Conservation (phyloP, 1,284 basidiomycete species). For the Cryptococcus sp. region DNA sequence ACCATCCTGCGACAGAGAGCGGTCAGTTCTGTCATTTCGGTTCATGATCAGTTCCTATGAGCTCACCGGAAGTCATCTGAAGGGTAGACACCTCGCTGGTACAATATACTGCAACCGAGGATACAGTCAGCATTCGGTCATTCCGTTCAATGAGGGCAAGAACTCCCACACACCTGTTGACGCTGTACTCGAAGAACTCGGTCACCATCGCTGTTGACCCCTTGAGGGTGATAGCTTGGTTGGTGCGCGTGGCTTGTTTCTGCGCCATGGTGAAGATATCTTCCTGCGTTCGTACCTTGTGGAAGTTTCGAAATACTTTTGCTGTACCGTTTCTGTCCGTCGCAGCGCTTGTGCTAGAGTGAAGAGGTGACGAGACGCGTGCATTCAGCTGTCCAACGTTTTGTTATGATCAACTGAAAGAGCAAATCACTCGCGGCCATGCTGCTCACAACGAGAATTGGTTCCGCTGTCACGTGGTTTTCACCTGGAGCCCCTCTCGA, state of each 20-base stretch:
- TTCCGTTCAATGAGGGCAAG: no score
- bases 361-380: neutral
- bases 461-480: no score
- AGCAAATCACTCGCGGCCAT: neutral
- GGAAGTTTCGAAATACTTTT: no score
- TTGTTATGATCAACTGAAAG: neutral
- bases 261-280: slow-evolving; percentile 41
- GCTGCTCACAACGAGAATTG: no score
- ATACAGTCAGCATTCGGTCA: neutral
- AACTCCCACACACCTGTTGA: slow-evolving; percentile 72
- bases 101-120: slow-evolving; percentile 71
- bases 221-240: slow-evolving; percentile 78
- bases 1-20: slow-evolving; percentile 72
- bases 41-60: neutral
- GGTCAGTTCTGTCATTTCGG: neutral
- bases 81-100: slow-evolving; percentile 95
- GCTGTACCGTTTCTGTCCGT: no score
- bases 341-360: no score
- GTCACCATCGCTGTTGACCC: slow-evolving; percentile 94
- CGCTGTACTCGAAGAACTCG: slow-evolving; percentile 98
- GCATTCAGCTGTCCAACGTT: neutral
- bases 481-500: no score
- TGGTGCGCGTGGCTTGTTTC: slow-evolving; percentile 50
- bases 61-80: slow-evolving; percentile 80
- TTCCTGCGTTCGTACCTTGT: neutral